Base-by-base conservation (phyloP, 306 rosid genomes). In the Herpetospermum pedunculosum region DNA sequence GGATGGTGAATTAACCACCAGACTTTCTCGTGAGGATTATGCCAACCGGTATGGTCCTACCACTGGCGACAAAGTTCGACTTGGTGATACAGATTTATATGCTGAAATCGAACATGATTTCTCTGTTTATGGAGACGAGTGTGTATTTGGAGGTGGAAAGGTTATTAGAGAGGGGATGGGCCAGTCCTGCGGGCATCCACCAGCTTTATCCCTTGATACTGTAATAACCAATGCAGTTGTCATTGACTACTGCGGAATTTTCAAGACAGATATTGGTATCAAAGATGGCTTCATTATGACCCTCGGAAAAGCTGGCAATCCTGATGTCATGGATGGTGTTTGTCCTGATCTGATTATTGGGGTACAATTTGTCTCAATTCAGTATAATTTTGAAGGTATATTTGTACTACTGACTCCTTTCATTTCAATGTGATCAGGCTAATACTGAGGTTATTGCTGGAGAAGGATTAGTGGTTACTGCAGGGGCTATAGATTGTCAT, bases 131-230 rank as follows among this genome's bases (percentile, higher is more conserved):
- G 99, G 99, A 57, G 99, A 94, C 75, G 99, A 94, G 81, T 88
- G 89, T 76, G 85, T 94, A 44, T 94, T 91, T 78, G 99, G 99
- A 78, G 99, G 97, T 70, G 99, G 99, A 37, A 94, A 94, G 85
- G 92, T 85, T 52, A 81, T 91, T 73, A 86, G 99, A 81, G 99
- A 91, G 25, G 99, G 99, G 79, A 88, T 94, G 92, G 97, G 97
- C 69, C 99, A 94, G 83, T 82, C 87, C 18, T 84, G 86, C 32
- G 87, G 95, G 78, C 80, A 74, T 64, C 43, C 59, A 68, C 78
- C 85, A 18, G 80, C 72, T 73, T 58, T 0, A 26, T 76, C 87
- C 65, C 79, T 94, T 74, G 99, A 94, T 85, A 87, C 91, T 50
- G 97, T 94, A 52, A 87, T 91, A 80, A 91, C 99, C 76, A 91